Evolutionary conservation across 495 filamentous ascomycete genomes (phyloP), one percentile per base, ranked within the genome.

Genomic region (Annulohypoxylon stygium): DNA sequence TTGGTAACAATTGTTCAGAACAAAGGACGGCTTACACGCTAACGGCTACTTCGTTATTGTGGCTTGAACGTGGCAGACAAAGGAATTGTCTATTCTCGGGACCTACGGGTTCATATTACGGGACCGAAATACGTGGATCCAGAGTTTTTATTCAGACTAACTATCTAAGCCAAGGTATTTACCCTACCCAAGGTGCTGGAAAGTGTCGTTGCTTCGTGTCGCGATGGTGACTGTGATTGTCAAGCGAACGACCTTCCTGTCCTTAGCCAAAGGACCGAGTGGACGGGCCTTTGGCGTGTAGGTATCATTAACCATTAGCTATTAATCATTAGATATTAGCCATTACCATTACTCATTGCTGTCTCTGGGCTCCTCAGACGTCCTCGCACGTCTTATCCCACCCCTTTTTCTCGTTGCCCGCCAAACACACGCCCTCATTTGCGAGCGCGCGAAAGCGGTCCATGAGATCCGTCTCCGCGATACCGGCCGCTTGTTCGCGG

Each of bases 401-500:
- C 0, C 25, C 25, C 23, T 11, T 8, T 25, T 54, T 54, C 50
- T n/a, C 12, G 12, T 33, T 54, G 1, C 14, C 50, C 0, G 23
- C 50, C 11, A 26, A 4, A n/a, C 50, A 54, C 23, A 54, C 50
- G 25, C 30, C 30, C 25, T 54, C 50, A 10, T 54, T 54, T 0
- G 50, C 25, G 12, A 54, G n/a, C 9, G 50, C 50, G 50, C 50
- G 50, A 11, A 25, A 54, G 23, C 50, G 50, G 12, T 54, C 50
- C 50, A 54, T 11, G 6, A 51, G 20, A 9, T 51, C 48, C 2
- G 48, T 51, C 6, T 26, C 3, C 4, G 16, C 20, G 43, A 47
- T 9, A 1, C 48, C 48, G 18, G 23, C 48, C 4, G 10, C 5
- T 20, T 51, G 48, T 7, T 20, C 18, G 43, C 18, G 18, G 43